Evolutionary conservation across 2,329 filamentous ascomycete species (phyloP).

Genomic region (Calonectria hongkongensis): DNA sequence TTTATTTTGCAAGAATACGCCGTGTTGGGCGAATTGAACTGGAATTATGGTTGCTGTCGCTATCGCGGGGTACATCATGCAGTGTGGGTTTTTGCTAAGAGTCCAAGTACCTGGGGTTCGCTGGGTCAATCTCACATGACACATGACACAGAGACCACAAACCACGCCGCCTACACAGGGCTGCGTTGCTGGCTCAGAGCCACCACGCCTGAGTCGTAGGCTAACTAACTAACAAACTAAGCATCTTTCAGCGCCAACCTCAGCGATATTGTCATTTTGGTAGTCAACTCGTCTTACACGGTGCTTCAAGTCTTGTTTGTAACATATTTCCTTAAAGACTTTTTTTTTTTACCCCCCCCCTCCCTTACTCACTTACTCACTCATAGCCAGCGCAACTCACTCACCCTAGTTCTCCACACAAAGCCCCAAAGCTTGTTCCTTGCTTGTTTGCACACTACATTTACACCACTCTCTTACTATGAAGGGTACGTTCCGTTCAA

Average conservation of each 20-base stretch:
- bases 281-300: not conserved
- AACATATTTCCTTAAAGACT: not conserved
- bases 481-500: constrained; percentile 51
- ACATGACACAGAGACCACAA: constrained; percentile 42
- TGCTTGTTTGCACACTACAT: constrained; percentile 20
- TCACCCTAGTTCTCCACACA: constrained; percentile 15
- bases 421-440: constrained; percentile 24
- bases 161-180: constrained; percentile 30
- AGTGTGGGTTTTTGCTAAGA: constrained; percentile 46
- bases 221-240: constrained; percentile 5
- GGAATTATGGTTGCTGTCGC: constrained; percentile 13
- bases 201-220: constrained; percentile 27
- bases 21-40: not conserved
- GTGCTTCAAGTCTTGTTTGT: no score
- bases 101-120: constrained; percentile 40
- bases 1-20: constrained; percentile 1
- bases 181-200: constrained; percentile 13
- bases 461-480: constrained; percentile 38
- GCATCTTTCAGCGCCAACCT: not conserved
- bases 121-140: constrained; percentile 48
- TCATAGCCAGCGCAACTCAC: not conserved
- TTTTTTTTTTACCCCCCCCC: not conserved
- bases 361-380: not conserved
- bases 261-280: not conserved
- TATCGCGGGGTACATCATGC: constrained; percentile 42